Conservation (phyloP, 2,329 filamentous ascomycete genomes). For the Phyllosticta paracitricarpa region DNA sequence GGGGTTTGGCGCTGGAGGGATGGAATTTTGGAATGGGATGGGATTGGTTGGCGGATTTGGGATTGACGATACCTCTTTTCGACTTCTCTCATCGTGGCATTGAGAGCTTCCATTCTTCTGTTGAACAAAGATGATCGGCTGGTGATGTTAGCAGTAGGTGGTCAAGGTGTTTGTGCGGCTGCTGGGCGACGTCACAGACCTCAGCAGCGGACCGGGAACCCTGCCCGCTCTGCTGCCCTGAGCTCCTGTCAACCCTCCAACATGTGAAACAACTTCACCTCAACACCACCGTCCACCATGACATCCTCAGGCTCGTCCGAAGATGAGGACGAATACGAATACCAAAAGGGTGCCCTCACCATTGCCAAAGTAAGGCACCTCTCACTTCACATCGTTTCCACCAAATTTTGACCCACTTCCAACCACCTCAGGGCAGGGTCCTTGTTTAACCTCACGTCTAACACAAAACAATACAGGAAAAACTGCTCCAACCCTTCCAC, state of each 20-base stretch:
- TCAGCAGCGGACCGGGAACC: not conserved
- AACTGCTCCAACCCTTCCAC: constrained; percentile 44
- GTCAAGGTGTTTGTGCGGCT: not conserved
- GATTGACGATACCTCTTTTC: constrained; percentile 4
- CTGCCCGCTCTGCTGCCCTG: not conserved
- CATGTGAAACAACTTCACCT: constrained; percentile 3
- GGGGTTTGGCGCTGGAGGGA: not conserved
- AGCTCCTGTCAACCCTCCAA: not conserved
- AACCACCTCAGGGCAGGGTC: not conserved
- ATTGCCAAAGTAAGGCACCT: constrained; percentile 3
- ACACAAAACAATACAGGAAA: constrained; percentile 35
- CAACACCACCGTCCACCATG: not conserved
- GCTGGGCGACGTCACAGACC: not conserved
- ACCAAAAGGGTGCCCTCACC: constrained; percentile 4
- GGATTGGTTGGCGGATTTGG: not conserved
- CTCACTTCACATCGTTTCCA: not conserved
- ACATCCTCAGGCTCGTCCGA: not conserved
- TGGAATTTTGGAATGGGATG: not conserved
- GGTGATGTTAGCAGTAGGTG: too few relatives aligned
- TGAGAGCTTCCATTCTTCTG: not conserved
- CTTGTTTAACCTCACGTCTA: not conserved
- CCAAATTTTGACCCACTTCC: not conserved
- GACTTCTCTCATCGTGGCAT: not conserved
- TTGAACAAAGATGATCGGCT: too few relatives aligned
- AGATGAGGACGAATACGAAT: constrained; percentile 5